Base-by-base conservation (phyloP, 768 basidiomycete species). In the Tephrocybe sp. region DNA sequence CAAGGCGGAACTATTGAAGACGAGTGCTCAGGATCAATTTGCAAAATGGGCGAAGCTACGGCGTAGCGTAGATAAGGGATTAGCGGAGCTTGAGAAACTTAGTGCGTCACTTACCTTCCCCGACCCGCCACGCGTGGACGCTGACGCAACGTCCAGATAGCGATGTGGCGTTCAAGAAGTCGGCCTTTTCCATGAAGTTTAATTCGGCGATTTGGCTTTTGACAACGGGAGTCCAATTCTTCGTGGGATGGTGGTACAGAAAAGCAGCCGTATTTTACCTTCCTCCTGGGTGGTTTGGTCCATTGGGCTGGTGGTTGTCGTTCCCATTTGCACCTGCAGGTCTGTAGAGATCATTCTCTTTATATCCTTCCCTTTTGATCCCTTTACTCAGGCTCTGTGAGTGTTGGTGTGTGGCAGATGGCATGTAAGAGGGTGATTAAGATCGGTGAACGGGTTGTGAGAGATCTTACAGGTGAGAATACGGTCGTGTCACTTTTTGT, bases 41-140 rank as follows among this genome's bases (percentile, higher is more conserved):
- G 92, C 94, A 16, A 98, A 93, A 71, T 98, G 97, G 96, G 96
- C 96, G 39, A 94, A 93, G 71, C 71, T 98, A 63, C 73, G 89
- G 59, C 71, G 97, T 57, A 91, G 80, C 58, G 83, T 98, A 37
- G 96, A 98, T 72, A 98, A 96, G 69, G 91, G 88, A 16, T 68
- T 97, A 15, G 80, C 84, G 32, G 94, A 99, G 47, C 76, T 98
- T 3, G 95, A 98, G 73, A 88, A 86, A 67, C 77, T 93, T 54
- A 98, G 95, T 98, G 68, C 65, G 87, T 77, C 22, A 49, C 36
- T 30, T n/a, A 34, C 19, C 28, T n/a, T 35, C 19, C 9, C 28
- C 32, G 19, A 39, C 28, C 47, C 28, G 22, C 52, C 15, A 48
- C 36, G 47, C 44, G 37, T 46, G 19, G 21, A n/a, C 24, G 27